A percentile compares a stretch with the other conserved stretches of the same genome.
These are phyloP conservation scores for Saxophila tyrrhenica DNA, from an alignment of 495 filamentous ascomycete species.

Conservation along the genomic window DNA sequence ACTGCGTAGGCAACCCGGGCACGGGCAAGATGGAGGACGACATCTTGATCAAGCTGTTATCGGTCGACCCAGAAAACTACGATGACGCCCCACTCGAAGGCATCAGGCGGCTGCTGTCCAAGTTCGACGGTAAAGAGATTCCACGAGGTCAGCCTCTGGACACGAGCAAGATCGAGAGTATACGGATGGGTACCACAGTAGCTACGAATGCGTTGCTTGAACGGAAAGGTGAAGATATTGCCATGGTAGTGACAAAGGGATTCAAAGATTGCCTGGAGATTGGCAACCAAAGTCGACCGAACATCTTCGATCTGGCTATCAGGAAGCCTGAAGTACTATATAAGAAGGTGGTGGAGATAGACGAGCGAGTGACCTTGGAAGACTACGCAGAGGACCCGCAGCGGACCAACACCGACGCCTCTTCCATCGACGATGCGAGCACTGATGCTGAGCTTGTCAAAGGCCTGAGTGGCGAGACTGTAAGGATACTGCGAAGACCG, in stretches of 20 bases:
- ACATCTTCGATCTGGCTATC: slow-evolving; percentile 38
- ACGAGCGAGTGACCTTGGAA: slow-evolving; percentile 52
- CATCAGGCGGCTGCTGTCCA: slow-evolving; percentile 78
- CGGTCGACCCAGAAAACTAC: slow-evolving; percentile 40
- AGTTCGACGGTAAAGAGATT: slow-evolving; percentile 62
- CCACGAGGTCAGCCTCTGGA: slow-evolving; percentile 73
- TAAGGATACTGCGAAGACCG: slow-evolving; percentile 54
- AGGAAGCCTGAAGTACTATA: slow-evolving; percentile 37
- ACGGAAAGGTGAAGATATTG: slow-evolving; percentile 86
- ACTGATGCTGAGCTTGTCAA: slow-evolving; percentile 45
- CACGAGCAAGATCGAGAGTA: slow-evolving; percentile 60
- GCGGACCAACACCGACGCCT: slow-evolving; percentile 40
- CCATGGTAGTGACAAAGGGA: slow-evolving; percentile 80
- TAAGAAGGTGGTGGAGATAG: slow-evolving; percentile 35
- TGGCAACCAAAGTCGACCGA: slow-evolving; percentile 36
- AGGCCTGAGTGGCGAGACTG: slow-evolving; percentile 58
- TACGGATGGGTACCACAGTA: slow-evolving; percentile 40
- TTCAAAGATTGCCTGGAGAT: slow-evolving; percentile 85
- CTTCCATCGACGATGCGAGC: slow-evolving; percentile 36
- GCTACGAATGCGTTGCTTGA: slow-evolving; percentile 59
- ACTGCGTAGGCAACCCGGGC: slow-evolving; percentile 44
- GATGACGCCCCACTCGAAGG: slow-evolving; percentile 48
- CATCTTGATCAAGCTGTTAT: slow-evolving; percentile 40
- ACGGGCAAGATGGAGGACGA: slow-evolving; percentile 38
- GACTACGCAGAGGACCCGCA: slow-evolving; percentile 77